These are phyloP conservation scores for Xylariaceae sp. DNA, from an alignment of 2,329 filamentous ascomycete species.

Conservation along the genomic window DNA sequence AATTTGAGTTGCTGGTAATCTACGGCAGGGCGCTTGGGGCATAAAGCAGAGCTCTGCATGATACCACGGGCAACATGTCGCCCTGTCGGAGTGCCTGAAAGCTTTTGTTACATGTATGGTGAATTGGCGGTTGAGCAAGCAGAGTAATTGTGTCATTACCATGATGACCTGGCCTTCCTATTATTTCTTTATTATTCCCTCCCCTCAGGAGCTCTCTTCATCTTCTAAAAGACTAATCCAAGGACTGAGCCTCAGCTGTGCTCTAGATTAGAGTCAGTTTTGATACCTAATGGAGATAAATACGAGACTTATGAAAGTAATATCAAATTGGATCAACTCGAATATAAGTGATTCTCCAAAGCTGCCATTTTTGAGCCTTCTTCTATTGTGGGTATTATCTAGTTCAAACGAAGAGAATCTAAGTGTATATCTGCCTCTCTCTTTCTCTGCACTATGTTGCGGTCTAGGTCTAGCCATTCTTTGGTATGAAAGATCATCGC, in stretches of 20 bases:
- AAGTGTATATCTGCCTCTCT: conserved; percentile 3
- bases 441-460: neutral
- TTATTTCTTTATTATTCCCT: conserved; percentile 44
- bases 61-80: conserved; percentile 23
- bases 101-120: conserved; percentile 32
- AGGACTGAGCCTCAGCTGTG: conserved; percentile 33
- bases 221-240: conserved; percentile 37
- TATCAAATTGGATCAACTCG: neutral
- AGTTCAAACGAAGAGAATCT: conserved; percentile 7
- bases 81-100: conserved; percentile 23
- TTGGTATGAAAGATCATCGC: conserved; percentile 1
- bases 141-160: conserved; percentile 32
- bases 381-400: conserved; percentile 20
- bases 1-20: conserved; percentile 21
- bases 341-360: neutral
- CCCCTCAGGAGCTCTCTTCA: conserved; percentile 33
- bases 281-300: conserved; percentile 39
- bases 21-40: conserved; percentile 19
- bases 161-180: conserved; percentile 37
- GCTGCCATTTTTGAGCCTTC: neutral
- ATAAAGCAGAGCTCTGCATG: conserved; percentile 24
- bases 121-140: conserved; percentile 36
- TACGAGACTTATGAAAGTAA: conserved; percentile 28
- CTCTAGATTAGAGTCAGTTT: conserved; percentile 34
- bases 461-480: conserved; percentile 9